Conservation (phyloP, 139 green algal genomes). For the Chlamydomonas incerta region DNA sequence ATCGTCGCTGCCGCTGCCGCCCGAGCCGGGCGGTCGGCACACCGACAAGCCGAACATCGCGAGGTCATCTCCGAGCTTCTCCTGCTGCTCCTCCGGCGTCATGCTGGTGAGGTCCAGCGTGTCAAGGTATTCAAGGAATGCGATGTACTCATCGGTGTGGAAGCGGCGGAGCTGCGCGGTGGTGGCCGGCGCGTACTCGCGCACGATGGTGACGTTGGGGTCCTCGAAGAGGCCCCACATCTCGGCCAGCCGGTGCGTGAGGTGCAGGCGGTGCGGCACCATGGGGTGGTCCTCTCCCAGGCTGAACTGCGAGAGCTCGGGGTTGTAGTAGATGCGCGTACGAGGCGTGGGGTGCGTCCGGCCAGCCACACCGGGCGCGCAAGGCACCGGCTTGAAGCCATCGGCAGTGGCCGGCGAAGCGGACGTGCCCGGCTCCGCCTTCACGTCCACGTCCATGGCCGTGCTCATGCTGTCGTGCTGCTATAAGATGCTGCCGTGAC, state of each 20-base stretch:
- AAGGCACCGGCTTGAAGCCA: no score
- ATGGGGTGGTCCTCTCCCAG: conserved; percentile 85
- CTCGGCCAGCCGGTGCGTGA: conserved; percentile 89
- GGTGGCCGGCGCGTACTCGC: conserved; percentile 14
- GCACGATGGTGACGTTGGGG: conserved; percentile 67
- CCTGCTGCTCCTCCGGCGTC: conserved; percentile 33
- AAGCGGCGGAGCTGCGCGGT: conserved; percentile 27
- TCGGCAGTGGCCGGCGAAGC: no score
- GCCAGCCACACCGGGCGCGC: background rate
- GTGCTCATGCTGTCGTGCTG: no score
- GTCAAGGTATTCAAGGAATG: conserved; percentile 34
- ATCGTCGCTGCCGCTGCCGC: background rate
- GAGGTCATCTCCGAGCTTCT: conserved; percentile 20
- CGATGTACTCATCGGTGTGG: conserved; percentile 38
- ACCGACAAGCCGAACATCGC: conserved; percentile 30
- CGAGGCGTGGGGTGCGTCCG: background rate
- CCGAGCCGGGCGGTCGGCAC: background rate
- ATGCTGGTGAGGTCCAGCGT: conserved; percentile 14
- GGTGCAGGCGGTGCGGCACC: conserved; percentile 89
- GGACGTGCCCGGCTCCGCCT: no score
- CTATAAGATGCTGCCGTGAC: no score
- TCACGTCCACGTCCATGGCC: no score
- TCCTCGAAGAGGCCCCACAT: conserved; percentile 83
- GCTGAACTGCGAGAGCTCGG: conserved; percentile 85
- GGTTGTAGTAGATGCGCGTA: conserved; percentile 81